Evolutionary conservation across 768 basidiomycete species (phyloP), one percentile per base, ranked within the genome.

Genomic region (Lepiota subincarnata): DNA sequence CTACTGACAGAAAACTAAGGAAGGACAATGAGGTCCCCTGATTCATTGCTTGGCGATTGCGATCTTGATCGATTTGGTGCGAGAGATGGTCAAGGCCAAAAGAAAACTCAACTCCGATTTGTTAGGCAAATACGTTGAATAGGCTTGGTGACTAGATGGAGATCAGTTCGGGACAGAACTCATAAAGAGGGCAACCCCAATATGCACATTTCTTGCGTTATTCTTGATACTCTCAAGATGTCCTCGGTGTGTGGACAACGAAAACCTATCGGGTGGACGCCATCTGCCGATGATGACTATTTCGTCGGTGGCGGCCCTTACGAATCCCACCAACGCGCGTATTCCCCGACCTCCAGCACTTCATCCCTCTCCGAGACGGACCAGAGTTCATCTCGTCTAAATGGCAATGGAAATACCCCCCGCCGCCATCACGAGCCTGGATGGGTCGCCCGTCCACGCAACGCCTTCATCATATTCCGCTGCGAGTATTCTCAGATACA

Each of bases 401-500:
- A 49, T 45, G 48, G 59, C 39, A 60, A 61, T 45, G 48, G 59
- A 37, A 60, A 61, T 42, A 65, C 68, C 19, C 70, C 76, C 46
- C 71, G 74, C 4, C 62, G 59, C 37, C 64, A 69, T 50, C 70
- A 71, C 8, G 78, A 84, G 53, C 79, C 83, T 0, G 67, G 64
- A n/a, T 82, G 80, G 77, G 76, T 86, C 34, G 81, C 84, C 20
- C 80, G 86, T 11, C 86, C 86, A 3, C 77, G 82, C 1, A 87
- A 87, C 56, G 73, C 82, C 40, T 87, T 87, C 68, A 85, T 87
- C 65, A 78, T 87, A 48, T 87, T 87, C 69, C 83, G 86, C 28
- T 83, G 84, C 61, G 78, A 84, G 57, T 87, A 78, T 62, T 75
- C 77, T 58, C 75, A 66, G 60, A 70, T 70, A 55, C 74, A 81